These are phyloP conservation scores for Saccharomycopsis javanensis DNA, from an alignment of 805 yeast species.

Conservation along the genomic window DNA sequence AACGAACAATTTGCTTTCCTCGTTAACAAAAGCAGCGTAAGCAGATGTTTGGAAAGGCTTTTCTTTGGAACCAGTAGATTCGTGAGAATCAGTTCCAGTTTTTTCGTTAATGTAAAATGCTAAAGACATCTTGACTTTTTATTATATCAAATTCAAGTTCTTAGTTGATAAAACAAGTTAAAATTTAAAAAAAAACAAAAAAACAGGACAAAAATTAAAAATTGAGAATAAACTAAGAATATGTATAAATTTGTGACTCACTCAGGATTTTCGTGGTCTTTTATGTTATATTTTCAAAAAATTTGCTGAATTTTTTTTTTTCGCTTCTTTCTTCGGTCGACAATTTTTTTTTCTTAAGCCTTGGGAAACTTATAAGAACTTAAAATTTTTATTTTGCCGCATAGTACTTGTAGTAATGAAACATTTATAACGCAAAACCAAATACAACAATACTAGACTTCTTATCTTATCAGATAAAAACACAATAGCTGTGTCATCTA, in stretches of 20 bases:
- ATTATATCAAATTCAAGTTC: not conserved
- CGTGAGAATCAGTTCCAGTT: constrained; percentile 54
- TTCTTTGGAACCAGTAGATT: constrained; percentile 49
- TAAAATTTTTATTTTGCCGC: not conserved
- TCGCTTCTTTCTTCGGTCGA: not conserved
- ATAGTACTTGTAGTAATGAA: too few species aligned
- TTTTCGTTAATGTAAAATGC: constrained; percentile 63
- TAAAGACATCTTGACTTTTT: constrained; percentile 20
- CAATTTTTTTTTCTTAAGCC: not conserved
- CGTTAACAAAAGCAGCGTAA: constrained; percentile 53
- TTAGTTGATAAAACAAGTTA: not conserved
- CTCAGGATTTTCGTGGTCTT: not conserved
- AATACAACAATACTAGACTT: too few species aligned
- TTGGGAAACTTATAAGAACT: not conserved
- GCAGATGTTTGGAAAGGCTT: constrained; percentile 78
- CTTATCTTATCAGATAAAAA: too few species aligned
- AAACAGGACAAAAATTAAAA: not conserved
- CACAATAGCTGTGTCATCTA: too few species aligned
- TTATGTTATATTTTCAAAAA: not conserved
- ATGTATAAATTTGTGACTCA: not conserved
- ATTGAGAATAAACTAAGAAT: not conserved
- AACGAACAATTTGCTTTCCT: constrained; percentile 42
- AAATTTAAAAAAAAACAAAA: not conserved
- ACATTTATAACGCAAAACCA: too few species aligned
- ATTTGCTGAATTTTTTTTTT: not conserved